Evolutionary conservation across 2,329 filamentous ascomycete species (phyloP).

Genomic region (Salinomyces thailandicus): DNA sequence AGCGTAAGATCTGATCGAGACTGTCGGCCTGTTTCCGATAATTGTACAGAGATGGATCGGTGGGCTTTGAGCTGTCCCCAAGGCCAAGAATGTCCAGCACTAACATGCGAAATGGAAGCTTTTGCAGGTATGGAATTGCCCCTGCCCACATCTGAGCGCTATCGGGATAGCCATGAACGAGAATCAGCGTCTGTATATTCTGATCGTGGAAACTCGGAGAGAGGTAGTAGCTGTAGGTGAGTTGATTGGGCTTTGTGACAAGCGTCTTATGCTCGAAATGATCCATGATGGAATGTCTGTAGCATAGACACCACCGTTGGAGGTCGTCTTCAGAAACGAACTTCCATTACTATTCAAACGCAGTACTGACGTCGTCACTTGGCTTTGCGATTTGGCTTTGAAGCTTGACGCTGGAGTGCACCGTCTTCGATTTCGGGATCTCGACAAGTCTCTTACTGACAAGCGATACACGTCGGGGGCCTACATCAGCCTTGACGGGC

Average conservation of each 20-base stretch:
- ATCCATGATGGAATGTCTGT: too few relatives aligned
- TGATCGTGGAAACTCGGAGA: constrained; percentile 19
- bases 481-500: too few relatives aligned
- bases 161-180: constrained; percentile 43
- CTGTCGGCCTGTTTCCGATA: constrained; percentile 29
- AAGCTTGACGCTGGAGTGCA: too few relatives aligned
- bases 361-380: too few relatives aligned
- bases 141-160: constrained; percentile 37
- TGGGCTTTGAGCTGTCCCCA: constrained; percentile 29
- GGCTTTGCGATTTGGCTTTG: too few relatives aligned
- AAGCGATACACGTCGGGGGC: too few relatives aligned
- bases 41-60: constrained; percentile 26
- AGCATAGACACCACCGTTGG: too few relatives aligned
- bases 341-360: too few relatives aligned
- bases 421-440: too few relatives aligned
- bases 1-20: constrained; percentile 31
- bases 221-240: constrained; percentile 22
- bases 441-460: too few relatives aligned
- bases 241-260: constrained; percentile 17
- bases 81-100: constrained; percentile 33
- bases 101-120: constrained; percentile 23
- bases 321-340: too few relatives aligned
- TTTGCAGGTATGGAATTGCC: constrained; percentile 17
- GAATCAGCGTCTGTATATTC: constrained; percentile 28
- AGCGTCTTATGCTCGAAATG: constrained; percentile 16